Evolutionary conservation across 2,329 filamentous ascomycete species (phyloP).

Genomic region (Diaporthe sp.): DNA sequence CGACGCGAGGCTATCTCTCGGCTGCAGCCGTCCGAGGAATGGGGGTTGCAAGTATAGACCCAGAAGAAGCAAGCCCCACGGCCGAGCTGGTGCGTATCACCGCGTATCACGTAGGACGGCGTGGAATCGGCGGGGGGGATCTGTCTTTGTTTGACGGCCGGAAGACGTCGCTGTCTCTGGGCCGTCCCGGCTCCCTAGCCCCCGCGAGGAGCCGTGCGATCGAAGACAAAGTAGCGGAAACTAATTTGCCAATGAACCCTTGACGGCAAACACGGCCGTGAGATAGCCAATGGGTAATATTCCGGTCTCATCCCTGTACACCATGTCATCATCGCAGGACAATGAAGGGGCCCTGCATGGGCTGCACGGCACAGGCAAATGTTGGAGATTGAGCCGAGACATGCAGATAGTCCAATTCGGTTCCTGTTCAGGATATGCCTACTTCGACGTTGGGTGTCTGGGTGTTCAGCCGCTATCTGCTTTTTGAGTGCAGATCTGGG

Average conservation of each 20-base stretch:
- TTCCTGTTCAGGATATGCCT: not conserved
- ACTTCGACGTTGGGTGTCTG: not conserved
- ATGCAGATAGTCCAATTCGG: slow-evolving; percentile 7
- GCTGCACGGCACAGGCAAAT: not conserved
- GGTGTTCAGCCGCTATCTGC: not conserved
- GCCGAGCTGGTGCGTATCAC: not conserved
- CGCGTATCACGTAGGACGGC: slow-evolving; percentile 10
- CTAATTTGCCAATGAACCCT: not conserved
- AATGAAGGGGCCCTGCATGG: not conserved
- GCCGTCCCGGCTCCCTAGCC: slow-evolving; percentile 8
- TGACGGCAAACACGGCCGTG: not conserved
- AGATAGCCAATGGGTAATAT: not conserved
- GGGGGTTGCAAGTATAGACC: not conserved
- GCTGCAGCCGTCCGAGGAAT: slow-evolving; percentile 19
- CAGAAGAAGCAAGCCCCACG: slow-evolving; percentile 4
- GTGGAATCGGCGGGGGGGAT: not conserved
- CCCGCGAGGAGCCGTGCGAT: not conserved
- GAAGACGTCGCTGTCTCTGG: not conserved
- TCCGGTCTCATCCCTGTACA: not conserved
- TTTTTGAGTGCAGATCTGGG: not conserved
- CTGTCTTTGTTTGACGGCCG: not conserved
- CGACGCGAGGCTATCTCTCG: slow-evolving; percentile 12
- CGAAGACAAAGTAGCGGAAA: not conserved
- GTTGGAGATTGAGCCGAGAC: slow-evolving; percentile 32
- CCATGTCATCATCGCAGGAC: not conserved